Percentiles rank a stretch among this genome's conserved stretches.
Evolutionary conservation across 2,329 filamentous ascomycete species (phyloP).

Genomic region (Aspergillus candidus): DNA sequence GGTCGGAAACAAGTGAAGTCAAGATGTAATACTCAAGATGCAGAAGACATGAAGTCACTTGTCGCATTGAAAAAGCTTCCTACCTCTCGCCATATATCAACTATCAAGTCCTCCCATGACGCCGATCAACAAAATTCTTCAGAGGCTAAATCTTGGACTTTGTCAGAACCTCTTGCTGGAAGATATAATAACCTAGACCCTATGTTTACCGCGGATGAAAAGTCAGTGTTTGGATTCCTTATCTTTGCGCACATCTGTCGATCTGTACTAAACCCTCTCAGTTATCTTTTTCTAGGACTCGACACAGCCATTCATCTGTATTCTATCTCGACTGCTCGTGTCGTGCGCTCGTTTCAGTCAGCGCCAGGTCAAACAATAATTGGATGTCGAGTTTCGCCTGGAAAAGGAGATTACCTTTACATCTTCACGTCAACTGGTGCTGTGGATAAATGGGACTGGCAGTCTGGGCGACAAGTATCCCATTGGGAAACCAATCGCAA

Average conservation of each 20-base stretch:
- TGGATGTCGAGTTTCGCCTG: slow-evolving; percentile 47
- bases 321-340: slow-evolving; percentile 71
- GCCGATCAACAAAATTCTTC: slow-evolving; percentile 10
- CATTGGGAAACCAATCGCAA: slow-evolving; percentile 39
- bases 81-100: too few relatives aligned
- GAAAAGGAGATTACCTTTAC: slow-evolving; percentile 48
- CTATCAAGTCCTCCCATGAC: slow-evolving; percentile 6
- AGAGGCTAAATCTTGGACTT: slow-evolving; percentile 34
- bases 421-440: slow-evolving; percentile 47
- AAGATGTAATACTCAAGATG: slow-evolving; percentile 23
- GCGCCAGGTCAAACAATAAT: slow-evolving; percentile 43
- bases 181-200: slow-evolving; percentile 53
- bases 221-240: slow-evolving; percentile 31
- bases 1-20: slow-evolving; percentile 26
- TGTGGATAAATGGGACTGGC: slow-evolving; percentile 56
- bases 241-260: neutral
- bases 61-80: too few relatives aligned
- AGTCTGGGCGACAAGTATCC: slow-evolving; percentile 38
- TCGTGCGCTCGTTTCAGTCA: slow-evolving; percentile 64
- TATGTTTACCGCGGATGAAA: slow-evolving; percentile 52
- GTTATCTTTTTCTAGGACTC: slow-evolving; percentile 69
- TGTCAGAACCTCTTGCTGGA: slow-evolving; percentile 49
- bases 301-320: slow-evolving; percentile 73
- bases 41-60: slow-evolving; percentile 4
- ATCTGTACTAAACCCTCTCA: slow-evolving; percentile 26